A percentile compares a stretch with the other conserved stretches of the same genome.
These are phyloP conservation scores for Rhynchosporium graminicola DNA, from an alignment of 2,329 filamentous ascomycete genomes.

Conservation along the genomic window DNA sequence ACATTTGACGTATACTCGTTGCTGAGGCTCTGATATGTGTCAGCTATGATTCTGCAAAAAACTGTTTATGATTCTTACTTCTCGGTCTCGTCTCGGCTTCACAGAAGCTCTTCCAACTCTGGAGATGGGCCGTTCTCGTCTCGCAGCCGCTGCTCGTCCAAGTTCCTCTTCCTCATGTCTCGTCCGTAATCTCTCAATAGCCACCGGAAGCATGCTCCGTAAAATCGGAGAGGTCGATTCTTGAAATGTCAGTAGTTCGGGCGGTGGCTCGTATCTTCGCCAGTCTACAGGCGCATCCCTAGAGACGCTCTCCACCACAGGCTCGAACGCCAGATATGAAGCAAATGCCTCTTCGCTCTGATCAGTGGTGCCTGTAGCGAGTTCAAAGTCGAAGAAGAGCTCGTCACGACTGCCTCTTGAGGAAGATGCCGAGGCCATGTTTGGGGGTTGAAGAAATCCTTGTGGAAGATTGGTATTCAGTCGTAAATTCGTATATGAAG, in stretches of 20 bases:
- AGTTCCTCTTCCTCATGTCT: slow-evolving; percentile 41
- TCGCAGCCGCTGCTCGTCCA: slow-evolving; percentile 39
- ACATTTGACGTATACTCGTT: neutral
- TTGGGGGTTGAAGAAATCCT: slow-evolving; percentile 17
- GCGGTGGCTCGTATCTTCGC: slow-evolving; percentile 50
- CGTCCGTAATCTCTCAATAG: slow-evolving; percentile 49
- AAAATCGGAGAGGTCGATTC: slow-evolving; percentile 47
- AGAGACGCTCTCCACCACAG: slow-evolving; percentile 29
- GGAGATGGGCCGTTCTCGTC: slow-evolving; percentile 37
- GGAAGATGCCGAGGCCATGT: slow-evolving; percentile 12
- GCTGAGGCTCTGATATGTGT: neutral
- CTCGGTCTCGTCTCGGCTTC: slow-evolving; percentile 26
- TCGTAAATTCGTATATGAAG: neutral
- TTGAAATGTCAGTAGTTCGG: slow-evolving; percentile 44
- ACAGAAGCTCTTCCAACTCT: slow-evolving; percentile 21
- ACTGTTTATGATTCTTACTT: slow-evolving; percentile 28
- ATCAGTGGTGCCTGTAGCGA: neutral
- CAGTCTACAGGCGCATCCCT: slow-evolving; percentile 44
- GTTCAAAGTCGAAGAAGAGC: slow-evolving; percentile 26
- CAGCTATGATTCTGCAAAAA: neutral
- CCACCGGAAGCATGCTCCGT: slow-evolving; percentile 45
- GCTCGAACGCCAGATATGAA: slow-evolving; percentile 30
- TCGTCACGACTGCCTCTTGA: slow-evolving; percentile 22
- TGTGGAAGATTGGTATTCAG: slow-evolving; percentile 18
- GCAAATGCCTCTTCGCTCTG: slow-evolving; percentile 17